Evolutionary conservation across 176 grass and related monocot genomes (phyloP).

Genomic region (Oryza longistaminata): DNA sequence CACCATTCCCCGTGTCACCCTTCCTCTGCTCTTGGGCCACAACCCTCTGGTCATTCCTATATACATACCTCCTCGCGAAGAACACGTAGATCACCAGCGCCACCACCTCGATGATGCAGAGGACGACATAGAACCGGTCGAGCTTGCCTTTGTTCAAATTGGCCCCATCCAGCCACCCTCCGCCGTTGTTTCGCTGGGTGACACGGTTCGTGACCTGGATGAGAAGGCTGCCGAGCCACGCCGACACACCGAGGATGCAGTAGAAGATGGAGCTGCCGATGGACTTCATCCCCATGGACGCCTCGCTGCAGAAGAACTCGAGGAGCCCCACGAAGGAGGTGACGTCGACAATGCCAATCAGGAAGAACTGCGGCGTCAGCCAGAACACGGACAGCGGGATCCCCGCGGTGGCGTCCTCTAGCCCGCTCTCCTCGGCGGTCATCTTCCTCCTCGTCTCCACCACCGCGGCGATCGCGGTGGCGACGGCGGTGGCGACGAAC

Average conservation of each 20-base stretch:
- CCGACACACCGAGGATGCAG: slow-evolving; percentile 64
- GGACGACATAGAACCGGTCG: slow-evolving; percentile 75
- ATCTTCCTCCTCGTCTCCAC: slow-evolving; percentile 48
- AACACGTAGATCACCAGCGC: slow-evolving; percentile 53
- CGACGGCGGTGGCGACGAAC: slow-evolving; percentile 44
- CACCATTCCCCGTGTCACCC: not conserved
- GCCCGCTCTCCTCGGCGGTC: slow-evolving; percentile 24
- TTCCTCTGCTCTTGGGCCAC: not conserved
- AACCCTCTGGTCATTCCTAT: slow-evolving; percentile 53
- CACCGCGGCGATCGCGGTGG: slow-evolving; percentile 43
- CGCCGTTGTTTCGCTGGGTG: slow-evolving; percentile 22
- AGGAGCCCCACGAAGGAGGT: slow-evolving; percentile 88
- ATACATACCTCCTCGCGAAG: slow-evolving; percentile 61
- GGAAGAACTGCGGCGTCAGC: slow-evolving; percentile 71
- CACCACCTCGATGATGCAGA: slow-evolving; percentile 56
- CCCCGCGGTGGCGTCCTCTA: not conserved
- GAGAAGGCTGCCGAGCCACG: slow-evolving; percentile 65
- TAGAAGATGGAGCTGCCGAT: slow-evolving; percentile 78
- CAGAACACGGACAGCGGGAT: slow-evolving; percentile 80
- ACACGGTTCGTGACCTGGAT: slow-evolving; percentile 59
- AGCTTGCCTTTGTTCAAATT: slow-evolving; percentile 72
- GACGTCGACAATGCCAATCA: slow-evolving; percentile 72
- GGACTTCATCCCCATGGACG: slow-evolving; percentile 76
- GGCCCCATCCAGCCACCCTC: slow-evolving; percentile 72
- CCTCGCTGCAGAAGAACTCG: slow-evolving; percentile 90